These are phyloP conservation scores for Chaetomiaceae sp. DNA, from an alignment of 2,329 filamentous ascomycete species.

Conservation along the genomic window DNA sequence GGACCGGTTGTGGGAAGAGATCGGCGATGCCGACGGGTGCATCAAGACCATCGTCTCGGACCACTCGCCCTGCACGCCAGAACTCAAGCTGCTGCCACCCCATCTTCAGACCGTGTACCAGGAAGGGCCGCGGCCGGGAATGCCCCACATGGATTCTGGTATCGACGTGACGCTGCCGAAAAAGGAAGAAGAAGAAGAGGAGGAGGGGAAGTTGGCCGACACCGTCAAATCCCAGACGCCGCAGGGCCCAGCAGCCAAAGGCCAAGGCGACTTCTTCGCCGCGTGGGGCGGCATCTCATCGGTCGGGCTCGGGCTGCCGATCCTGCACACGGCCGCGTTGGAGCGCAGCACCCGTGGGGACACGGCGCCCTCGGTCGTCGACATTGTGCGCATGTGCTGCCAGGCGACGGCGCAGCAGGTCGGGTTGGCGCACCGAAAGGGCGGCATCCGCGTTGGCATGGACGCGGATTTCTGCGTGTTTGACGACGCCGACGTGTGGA, in stretches of 20 bases:
- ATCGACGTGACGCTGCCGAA: conserved; percentile 44
- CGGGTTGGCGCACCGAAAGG: conserved; percentile 75
- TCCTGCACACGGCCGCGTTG: conserved; percentile 75
- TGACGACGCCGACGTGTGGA: conserved; percentile 76
- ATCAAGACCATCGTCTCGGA: conserved; percentile 92
- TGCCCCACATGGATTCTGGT: conserved; percentile 50
- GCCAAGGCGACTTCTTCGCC: conserved; percentile 80
- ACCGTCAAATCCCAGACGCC: conserved; percentile 10
- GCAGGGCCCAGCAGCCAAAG: no score
- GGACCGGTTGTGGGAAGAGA: conserved; percentile 80
- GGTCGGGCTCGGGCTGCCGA: conserved; percentile 86
- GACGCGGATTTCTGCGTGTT: conserved; percentile 93
- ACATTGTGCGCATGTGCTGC: conserved; percentile 82
- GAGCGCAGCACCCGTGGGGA: conserved; percentile 50
- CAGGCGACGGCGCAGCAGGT: conserved; percentile 85
- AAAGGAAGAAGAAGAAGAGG: conserved; percentile 2
- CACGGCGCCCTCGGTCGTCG: conserved; percentile 53
- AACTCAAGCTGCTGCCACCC: conserved; percentile 80
- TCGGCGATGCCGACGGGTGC: conserved; percentile 66
- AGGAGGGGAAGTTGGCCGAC: conserved; percentile 20
- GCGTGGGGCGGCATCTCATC: conserved; percentile 96
- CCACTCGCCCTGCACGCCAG: conserved; percentile 92
- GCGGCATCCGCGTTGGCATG: conserved; percentile 72
- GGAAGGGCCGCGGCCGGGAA: conserved; percentile 26
- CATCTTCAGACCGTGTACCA: conserved; percentile 46